Evolutionary conservation across 257 asterid species (phyloP).

Genomic region (Gynochthodes officinalis): DNA sequence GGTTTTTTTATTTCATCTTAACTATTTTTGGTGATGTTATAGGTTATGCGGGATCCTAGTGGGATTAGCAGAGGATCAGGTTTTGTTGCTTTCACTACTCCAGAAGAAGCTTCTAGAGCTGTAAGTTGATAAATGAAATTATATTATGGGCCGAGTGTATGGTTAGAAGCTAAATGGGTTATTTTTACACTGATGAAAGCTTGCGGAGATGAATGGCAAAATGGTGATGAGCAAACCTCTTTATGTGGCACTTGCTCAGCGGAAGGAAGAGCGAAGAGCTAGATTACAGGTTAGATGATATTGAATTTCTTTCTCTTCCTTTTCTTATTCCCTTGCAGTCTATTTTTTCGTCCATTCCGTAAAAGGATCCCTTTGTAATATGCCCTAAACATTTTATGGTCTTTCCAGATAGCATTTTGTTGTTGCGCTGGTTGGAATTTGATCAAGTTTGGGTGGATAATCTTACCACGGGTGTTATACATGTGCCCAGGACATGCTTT

Average conservation of each 20-base stretch:
- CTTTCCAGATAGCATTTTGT: background rate
- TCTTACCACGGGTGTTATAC: background rate
- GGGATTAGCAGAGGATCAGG: conserved; percentile 67
- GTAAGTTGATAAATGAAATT: conserved; percentile 32
- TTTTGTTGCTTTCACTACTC: conserved; percentile 55
- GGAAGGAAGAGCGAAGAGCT: conserved; percentile 55
- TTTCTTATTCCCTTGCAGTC: background rate
- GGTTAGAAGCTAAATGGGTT: background rate
- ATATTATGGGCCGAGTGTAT: background rate
- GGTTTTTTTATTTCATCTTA: background rate
- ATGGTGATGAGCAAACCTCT: conserved; percentile 51
- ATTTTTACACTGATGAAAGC: conserved; percentile 20
- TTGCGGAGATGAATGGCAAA: conserved; percentile 56
- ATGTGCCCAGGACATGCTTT: background rate
- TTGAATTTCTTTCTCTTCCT: too few species aligned
- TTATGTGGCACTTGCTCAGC: conserved; percentile 58
- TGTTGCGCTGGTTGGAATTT: background rate
- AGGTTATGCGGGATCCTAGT: conserved; percentile 61
- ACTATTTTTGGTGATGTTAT: background rate
- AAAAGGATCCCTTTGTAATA: background rate
- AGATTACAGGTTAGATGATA: conserved; percentile 50
- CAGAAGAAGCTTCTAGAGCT: conserved; percentile 67
- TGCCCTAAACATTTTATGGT: background rate
- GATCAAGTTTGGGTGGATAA: too few species aligned
- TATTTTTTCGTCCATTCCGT: background rate